Evolutionary conservation across 371 early-diverging fungal genomes (phyloP), one percentile per base, ranked within the genome.

Genomic region (Polyrhizophydium stewartii): DNA sequence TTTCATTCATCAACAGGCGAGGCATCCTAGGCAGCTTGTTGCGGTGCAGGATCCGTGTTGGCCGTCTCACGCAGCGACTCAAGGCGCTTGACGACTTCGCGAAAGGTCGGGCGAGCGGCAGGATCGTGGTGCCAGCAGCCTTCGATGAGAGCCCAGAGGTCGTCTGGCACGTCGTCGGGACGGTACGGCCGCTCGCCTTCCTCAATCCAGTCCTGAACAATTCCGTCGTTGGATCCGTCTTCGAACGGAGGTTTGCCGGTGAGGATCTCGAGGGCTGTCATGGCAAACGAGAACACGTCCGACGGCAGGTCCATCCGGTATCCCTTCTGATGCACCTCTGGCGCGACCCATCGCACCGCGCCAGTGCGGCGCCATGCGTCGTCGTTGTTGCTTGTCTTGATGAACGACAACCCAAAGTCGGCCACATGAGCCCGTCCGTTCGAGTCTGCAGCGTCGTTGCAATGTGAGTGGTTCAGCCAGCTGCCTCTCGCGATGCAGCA

Each of bases 231-330:
- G 16, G 16, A 17, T 43, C n/a, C 43, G n/a, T 43, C 43, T 17
- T 16, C 16, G 33, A 55, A 55, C 25, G 56, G 56, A 12, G 24
- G 10, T 17, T 65, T 64, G 31, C 67, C 64, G 31, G 55, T 59
- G n/a, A 72, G 16, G 21, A 72, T 27, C 51, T 72, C 69, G 52
- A 59, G 66, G 53, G 63, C 66, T 9, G 63, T 64, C 73, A 72
- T 72, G 21, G 67, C 69, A 55, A 69, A 72, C 3, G 70, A 66
- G 55, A 67, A 74, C 1, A 71, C 65, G 61, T 74, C 75, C 0
- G 62, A 61, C n/a, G 66, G 55, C 21, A 52, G 61, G 9, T 63
- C 58, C 0, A 64, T 40, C 25, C 45, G 40, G 21, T 57, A 61
- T 2, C 70, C 68, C 37, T 45, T 52, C 6, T 61, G 56, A 7